Base-by-base conservation (phyloP, 2,329 filamentous ascomycete genomes). In the Nigrograna mackinnonii region DNA sequence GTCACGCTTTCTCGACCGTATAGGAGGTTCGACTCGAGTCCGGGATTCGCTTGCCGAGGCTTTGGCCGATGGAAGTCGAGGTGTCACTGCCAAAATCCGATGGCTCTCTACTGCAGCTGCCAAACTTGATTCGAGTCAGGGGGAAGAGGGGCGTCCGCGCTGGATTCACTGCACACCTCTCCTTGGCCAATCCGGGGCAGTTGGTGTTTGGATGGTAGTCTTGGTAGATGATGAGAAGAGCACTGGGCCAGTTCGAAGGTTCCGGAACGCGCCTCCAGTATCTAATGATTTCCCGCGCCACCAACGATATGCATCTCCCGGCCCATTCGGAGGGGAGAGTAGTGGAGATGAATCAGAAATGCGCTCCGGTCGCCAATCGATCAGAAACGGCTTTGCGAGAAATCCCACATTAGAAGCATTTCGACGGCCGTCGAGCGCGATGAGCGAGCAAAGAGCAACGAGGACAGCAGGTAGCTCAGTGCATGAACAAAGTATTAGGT, bases 121-220 rank as follows among this genome's bases (percentile, higher is more conserved):
- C 5, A 43, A 58, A 11, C 74, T 34, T 71, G 70, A 63, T n/a
- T 12, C 22, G 32, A 66, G 66, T 4, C 73, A 77, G 22, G 67
- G 72, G 14, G 77, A 74, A 28, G 73, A 81, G 38, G 86, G 86
- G 0, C 77, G 85, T 14, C 77, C 79, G 36, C 78, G 86, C 32
- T 91, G 87, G 86, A 86, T 91, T 30, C 87, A 91, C 62, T 87
- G 85, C 58, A 91, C 87, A 17, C 87, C 87, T 3, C 69, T 91
- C 3, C 67, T 87, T 3, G 86, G 85, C 3, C 76, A 77, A 31
- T 84, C 84, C 49, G 83, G 84, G 2, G 73, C 79, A 3, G 81
- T 91, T 0, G 87, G 87, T 13, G 86, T 89, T 0, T 91, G 87
- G 87, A 87, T 91, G 84, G 76, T 90, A 5, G 78, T 90, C 1